Evolutionary conservation across 2,329 filamentous ascomycete genomes (phyloP).

Genomic region (Colletotrichum camelliae): DNA sequence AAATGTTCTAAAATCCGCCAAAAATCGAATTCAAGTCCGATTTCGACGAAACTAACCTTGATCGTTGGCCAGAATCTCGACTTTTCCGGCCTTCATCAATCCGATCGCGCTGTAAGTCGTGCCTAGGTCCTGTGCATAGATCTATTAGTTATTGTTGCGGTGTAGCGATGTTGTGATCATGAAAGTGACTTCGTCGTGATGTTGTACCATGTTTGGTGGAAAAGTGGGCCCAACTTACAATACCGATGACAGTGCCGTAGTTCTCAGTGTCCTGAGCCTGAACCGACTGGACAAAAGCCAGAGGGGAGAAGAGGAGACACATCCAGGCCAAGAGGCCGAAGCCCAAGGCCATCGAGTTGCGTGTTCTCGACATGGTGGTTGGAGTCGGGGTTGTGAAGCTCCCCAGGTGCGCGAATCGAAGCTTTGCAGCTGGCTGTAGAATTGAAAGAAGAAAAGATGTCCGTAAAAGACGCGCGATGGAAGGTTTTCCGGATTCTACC

Average conservation of each 20-base stretch:
- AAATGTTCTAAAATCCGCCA: not conserved
- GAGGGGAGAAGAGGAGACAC: conserved; percentile 84
- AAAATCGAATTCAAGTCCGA: not conserved
- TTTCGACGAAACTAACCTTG: conserved; percentile 52
- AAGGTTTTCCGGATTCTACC: not conserved
- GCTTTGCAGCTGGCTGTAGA: not conserved
- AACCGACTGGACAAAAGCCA: conserved; percentile 83
- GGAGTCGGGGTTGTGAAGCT: conserved; percentile 18
- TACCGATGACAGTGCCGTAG: conserved; percentile 92
- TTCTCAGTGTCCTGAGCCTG: conserved; percentile 75
- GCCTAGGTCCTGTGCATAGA: conserved; percentile 70
- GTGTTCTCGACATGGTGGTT: conserved; percentile 58
- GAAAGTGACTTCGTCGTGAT: accelerated
- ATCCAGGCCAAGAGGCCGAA: conserved; percentile 93
- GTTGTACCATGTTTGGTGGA: not conserved
- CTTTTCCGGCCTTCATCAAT: too few relatives aligned
- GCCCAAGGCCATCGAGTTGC: conserved; percentile 76
- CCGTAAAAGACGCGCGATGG: not conserved
- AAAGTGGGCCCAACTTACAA: conserved; percentile 58
- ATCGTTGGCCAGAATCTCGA: conserved; percentile 95
- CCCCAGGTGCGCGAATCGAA: conserved; percentile 11
- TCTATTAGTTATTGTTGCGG: not conserved
- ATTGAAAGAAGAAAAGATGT: not conserved
- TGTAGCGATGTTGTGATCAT: not conserved
- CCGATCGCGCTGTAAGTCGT: conserved; percentile 91